Evolutionary conservation across 1,139 yeast species (phyloP).

Genomic region (Lodderomyces beijingensis): DNA sequence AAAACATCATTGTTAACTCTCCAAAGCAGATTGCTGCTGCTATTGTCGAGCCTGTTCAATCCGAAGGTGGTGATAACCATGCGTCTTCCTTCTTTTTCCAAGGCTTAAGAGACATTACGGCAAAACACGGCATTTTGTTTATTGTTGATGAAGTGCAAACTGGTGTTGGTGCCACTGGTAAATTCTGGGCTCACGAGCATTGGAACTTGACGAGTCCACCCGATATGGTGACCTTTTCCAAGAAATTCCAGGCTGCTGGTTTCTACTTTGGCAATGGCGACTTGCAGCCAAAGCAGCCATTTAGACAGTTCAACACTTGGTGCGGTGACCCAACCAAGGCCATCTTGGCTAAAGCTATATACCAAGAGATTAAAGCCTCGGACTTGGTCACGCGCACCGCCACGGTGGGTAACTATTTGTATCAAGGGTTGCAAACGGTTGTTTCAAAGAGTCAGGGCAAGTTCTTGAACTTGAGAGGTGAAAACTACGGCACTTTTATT

Average conservation of each 20-base stretch:
- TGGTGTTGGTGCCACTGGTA: slow-evolving; percentile 71
- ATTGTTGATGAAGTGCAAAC: slow-evolving; percentile 75
- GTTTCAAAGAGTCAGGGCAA: slow-evolving; percentile 41
- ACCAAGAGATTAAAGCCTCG: slow-evolving; percentile 51
- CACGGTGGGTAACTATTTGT: slow-evolving; percentile 59
- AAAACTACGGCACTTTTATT: slow-evolving; percentile 64
- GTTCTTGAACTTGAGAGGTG: slow-evolving; percentile 58
- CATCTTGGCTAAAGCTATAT: slow-evolving; percentile 59
- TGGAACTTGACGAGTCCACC: slow-evolving; percentile 62
- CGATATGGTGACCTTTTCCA: slow-evolving; percentile 71
- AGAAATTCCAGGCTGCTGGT: slow-evolving; percentile 78
- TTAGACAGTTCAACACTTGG: slow-evolving; percentile 81
- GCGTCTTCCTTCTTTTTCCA: slow-evolving; percentile 60
- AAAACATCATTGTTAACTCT: slow-evolving; percentile 44
- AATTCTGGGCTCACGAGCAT: slow-evolving; percentile 72
- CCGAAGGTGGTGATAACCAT: slow-evolving; percentile 76
- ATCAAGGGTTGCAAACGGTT: slow-evolving; percentile 39
- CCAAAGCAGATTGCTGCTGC: slow-evolving; percentile 57
- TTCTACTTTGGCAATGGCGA: slow-evolving; percentile 64
- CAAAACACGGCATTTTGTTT: slow-evolving; percentile 54
- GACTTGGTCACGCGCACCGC: slow-evolving; percentile 49
- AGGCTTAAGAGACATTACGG: slow-evolving; percentile 58
- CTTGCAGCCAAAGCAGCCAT: slow-evolving; percentile 59
- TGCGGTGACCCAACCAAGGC: slow-evolving; percentile 77
- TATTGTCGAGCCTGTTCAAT: slow-evolving; percentile 69